Evolutionary conservation across 2,329 filamentous ascomycete species (phyloP).

Genomic region (Colletotrichum navitas): DNA sequence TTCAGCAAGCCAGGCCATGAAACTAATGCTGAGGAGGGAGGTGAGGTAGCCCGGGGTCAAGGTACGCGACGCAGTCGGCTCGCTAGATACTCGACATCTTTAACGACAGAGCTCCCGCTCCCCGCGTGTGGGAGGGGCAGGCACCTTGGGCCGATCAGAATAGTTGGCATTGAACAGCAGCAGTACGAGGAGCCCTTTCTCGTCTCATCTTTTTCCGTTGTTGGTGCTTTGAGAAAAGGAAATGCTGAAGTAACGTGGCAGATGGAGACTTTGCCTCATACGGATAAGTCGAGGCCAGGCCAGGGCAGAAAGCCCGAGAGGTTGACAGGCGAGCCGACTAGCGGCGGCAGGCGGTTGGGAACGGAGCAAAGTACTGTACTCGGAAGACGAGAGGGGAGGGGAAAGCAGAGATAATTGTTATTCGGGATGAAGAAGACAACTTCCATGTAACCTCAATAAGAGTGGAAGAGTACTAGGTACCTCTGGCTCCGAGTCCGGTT

Average conservation of each 20-base stretch:
- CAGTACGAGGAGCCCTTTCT: slow-evolving; percentile 30
- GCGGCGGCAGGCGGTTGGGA: neutral
- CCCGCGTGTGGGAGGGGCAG: slow-evolving; percentile 10
- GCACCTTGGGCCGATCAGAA: slow-evolving; percentile 28
- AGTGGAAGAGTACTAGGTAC: neutral
- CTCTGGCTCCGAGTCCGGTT: neutral
- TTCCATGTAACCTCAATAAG: neutral
- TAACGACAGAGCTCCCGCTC: slow-evolving; percentile 1
- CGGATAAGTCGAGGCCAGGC: slow-evolving; percentile 28
- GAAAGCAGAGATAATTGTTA: neutral
- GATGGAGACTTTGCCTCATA: slow-evolving; percentile 40
- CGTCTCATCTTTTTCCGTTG: slow-evolving; percentile 35
- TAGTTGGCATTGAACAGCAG: slow-evolving; percentile 33
- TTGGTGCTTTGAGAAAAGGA: slow-evolving; percentile 37
- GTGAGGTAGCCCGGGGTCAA: slow-evolving; percentile 21
- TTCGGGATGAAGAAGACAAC: neutral
- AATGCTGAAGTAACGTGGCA: slow-evolving; percentile 41
- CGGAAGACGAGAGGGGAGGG: neutral
- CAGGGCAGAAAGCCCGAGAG: slow-evolving; percentile 32
- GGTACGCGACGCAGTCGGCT: slow-evolving; percentile 12
- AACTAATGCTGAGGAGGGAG: slow-evolving; percentile 19
- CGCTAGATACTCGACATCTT: slow-evolving; percentile 9
- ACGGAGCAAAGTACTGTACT: neutral
- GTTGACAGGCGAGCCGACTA: slow-evolving; percentile 28
- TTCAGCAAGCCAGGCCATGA: slow-evolving; percentile 22